Base-by-base conservation (phyloP, 768 basidiomycete species). In the Auriculariales sp. region DNA sequence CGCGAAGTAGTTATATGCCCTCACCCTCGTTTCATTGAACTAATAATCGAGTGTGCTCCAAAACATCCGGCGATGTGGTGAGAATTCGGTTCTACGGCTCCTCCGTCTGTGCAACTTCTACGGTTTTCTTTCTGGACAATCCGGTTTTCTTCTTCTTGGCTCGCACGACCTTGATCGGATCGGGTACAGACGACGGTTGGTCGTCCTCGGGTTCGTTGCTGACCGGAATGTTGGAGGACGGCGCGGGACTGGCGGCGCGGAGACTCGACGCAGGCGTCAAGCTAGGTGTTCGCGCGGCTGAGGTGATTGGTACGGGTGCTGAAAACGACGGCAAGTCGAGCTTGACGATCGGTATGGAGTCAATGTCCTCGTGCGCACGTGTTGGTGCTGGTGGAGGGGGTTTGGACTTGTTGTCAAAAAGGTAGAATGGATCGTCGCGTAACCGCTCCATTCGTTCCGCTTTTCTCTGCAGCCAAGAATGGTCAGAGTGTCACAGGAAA, bases 371-470 rank as follows among this genome's bases (percentile, higher is more conserved):
- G 12, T 55, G 59, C 7, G 14, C 24, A 6, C 64, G 53, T 2
- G 27, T 33, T 31, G 49, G 35, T 25, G 49, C 49, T 24, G 53
- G 49, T 24, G 52, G 47, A 25, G 60, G 54, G 49, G 64, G 68
- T 54, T 70, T 59, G 1, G 75, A 68, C 49, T 62, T 66, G 34
- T 78, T 75, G 55, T 87, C 83, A 32, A 80, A 71, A 54, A 95
- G 80, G 63, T 95, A 93, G 66, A 91, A 95, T 3, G 93, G 92
- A 60, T 98, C 91, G 54, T 90, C 86, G 33, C 77, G 77, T 54
- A 81, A 69, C 52, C 81, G 77, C 46, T 82, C 90, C 45, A 80
- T 66, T 28, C 88, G 74, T 56, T 85, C 88, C 25, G 77, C 80
- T 56, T 79, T 81, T 39, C 77, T 73, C 91, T 95, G 56, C 30